These are phyloP conservation scores for Saccharomyces mikatae DNA, from an alignment of 805 yeast species.

Conservation along the genomic window DNA sequence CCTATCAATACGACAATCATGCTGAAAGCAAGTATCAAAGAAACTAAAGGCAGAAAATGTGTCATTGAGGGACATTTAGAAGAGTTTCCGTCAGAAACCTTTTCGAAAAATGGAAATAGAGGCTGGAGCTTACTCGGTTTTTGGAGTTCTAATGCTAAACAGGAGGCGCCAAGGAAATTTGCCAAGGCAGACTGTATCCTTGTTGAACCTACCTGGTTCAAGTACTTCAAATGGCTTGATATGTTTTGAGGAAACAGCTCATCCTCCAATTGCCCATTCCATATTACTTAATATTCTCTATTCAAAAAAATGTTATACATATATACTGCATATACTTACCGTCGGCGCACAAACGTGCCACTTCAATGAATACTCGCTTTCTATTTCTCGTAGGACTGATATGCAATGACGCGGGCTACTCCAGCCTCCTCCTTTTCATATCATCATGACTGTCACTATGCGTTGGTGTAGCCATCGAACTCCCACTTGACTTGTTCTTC, in stretches of 20 bases:
- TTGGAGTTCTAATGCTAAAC: constrained; percentile 14
- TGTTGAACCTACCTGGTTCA: constrained; percentile 87
- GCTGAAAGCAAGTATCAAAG: constrained; percentile 56
- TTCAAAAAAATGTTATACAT: not conserved
- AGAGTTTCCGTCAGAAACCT: constrained; percentile 11
- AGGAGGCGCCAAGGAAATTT: constrained; percentile 26
- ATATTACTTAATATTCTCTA: not conserved
- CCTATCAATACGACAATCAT: constrained; percentile 56
- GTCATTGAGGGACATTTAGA: constrained; percentile 65
- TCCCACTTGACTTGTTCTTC: constrained; percentile 26
- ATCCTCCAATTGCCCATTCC: not conserved
- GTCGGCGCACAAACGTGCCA: not conserved
- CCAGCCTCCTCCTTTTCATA: constrained; percentile 28
- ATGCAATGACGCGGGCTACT: constrained; percentile 6
- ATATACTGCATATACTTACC: not conserved
- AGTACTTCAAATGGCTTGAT: constrained; percentile 51
- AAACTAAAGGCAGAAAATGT: constrained; percentile 72
- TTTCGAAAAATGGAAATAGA: not conserved
- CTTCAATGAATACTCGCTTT: not conserved
- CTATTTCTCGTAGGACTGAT: not conserved
- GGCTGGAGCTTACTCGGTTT: constrained; percentile 3
- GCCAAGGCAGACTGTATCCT: constrained; percentile 64
- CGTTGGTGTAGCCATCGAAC: constrained; percentile 30
- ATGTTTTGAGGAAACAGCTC: constrained; percentile 26
- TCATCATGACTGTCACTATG: constrained; percentile 27